These are phyloP conservation scores for Lycium barbarum DNA, from an alignment of 257 asterid species.

Conservation along the genomic window DNA sequence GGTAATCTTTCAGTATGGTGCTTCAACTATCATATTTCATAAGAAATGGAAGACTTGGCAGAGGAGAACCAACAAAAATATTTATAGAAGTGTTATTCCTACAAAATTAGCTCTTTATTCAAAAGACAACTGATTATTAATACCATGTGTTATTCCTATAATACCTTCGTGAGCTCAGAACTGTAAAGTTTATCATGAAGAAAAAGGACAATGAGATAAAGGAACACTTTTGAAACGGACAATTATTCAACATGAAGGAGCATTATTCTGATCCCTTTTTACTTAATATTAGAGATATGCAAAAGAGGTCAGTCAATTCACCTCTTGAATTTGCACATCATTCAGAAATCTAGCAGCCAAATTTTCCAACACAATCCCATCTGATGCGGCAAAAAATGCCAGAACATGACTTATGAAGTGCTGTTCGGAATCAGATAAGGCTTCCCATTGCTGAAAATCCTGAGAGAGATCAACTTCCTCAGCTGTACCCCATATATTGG, in stretches of 20 bases:
- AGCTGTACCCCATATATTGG: slow-evolving; percentile 51
- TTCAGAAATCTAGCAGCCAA: slow-evolving; percentile 76
- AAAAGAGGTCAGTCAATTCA: slow-evolving; percentile 30
- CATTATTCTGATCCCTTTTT: neutral
- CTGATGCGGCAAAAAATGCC: slow-evolving; percentile 85
- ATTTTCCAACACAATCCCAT: slow-evolving; percentile 85
- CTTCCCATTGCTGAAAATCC: slow-evolving; percentile 78
- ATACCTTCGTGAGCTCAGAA: neutral
- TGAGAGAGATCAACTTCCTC: slow-evolving; percentile 91
- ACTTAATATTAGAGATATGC: slow-evolving; percentile 7
- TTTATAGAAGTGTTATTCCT: slow-evolving; percentile 12
- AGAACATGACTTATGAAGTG: slow-evolving; percentile 77
- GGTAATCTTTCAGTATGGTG: slow-evolving; percentile 2
- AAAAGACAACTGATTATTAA: neutral
- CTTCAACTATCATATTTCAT: neutral
- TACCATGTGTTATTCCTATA: neutral
- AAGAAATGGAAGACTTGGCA: neutral
- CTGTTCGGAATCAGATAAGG: slow-evolving; percentile 61
- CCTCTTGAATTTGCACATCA: slow-evolving; percentile 85
- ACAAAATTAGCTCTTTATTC: neutral
- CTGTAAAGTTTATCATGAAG: neutral
- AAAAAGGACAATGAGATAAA: slow-evolving; percentile 8
- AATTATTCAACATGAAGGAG: slow-evolving; percentile 16
- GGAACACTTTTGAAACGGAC: neutral
- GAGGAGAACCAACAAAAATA: neutral